phyloP scores from a whole-genome alignment of 75 land plant species.

The Pinus albicaulis region DNA sequence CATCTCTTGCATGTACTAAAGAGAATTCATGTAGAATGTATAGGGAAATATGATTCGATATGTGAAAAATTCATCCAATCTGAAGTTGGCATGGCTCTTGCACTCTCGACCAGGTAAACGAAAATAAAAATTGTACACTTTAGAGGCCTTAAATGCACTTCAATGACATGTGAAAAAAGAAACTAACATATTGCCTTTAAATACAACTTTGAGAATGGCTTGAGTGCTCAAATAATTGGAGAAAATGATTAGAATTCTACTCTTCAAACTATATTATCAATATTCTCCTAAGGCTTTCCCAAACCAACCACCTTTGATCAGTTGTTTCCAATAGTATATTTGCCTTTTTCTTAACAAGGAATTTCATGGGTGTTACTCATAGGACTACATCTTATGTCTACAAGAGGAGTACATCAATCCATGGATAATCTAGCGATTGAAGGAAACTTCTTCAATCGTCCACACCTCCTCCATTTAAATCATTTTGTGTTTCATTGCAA shows the following conservation, averaged over 20 bases:
- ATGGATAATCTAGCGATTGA: conserved; percentile 50
- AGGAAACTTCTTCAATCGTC: conserved; percentile 54
- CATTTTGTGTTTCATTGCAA: conserved; percentile 17
- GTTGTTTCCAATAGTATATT: conserved; percentile 5
- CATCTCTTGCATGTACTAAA: too few relatives aligned
- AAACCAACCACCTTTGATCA: conserved; percentile 39
- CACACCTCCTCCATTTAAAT: conserved; percentile 59
- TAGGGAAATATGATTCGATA: too few relatives aligned
- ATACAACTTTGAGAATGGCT: background rate
- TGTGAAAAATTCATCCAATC: too few relatives aligned
- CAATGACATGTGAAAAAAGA: background rate
- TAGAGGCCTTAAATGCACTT: background rate
- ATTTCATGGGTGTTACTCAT: conserved; percentile 38
- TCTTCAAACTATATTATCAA: conserved; percentile 36
- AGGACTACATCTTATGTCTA: conserved; percentile 36
- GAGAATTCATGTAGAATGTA: too few relatives aligned
- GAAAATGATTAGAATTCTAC: conserved; percentile 15
- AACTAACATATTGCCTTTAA: background rate
- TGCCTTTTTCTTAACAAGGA: conserved; percentile 32
- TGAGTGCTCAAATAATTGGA: background rate
- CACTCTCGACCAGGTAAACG: background rate
- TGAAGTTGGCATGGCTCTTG: too few relatives aligned
- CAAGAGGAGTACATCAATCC: conserved; percentile 56
- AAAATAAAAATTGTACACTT: background rate
- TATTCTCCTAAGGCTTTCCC: conserved; percentile 27